Base-by-base conservation (phyloP, 345 rosid species). In the Rhodamnia argentea region DNA sequence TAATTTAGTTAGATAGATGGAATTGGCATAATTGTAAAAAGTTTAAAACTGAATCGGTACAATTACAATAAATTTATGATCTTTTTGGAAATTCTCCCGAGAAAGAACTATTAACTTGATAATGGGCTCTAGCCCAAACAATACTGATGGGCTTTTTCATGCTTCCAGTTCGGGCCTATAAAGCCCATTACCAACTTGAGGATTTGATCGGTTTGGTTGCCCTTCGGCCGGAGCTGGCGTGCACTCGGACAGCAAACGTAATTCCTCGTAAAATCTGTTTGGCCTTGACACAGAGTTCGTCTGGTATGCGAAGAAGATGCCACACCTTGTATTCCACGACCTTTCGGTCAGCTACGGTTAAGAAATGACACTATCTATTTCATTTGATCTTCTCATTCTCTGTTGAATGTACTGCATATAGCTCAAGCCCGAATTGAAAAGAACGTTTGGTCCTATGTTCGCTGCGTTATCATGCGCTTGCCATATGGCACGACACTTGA, bases 231-330 rank as follows among this genome's bases (percentile, higher is more conserved):
- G 18, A 59, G 37, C 37, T 3, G 70, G 37, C 37, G 64, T 58
- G 64, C 64, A 58, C 16, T 5, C 64, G 29, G 15, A 12, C 15
- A 27, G 26, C 64, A 26, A 5, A 58, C 26, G 29, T 58, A 26
- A 0, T n/a, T 0, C 47, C 47, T 7, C 47, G 47, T 11, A 57
- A 52, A 59, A 13, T n/a, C 70, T 13, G 4, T 5, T 5, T 0
- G 74, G 0, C 20, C 74, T 13, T 4, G 74, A 60, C 37, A 6
- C n/a, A 13, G 29, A 60, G 40, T 3, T 37, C 40, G 40, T 37
- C 40, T 37, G 40, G 40, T n/a, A n/a, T n/a, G 32, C 70, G 13
- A 59, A n/a, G 32, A 13, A n/a, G 37, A 60, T 0, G 3, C 20
- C 1, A 13, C 37, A 26, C 26, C n/a, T 58, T 6, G 64, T 58